Evolutionary conservation across 1,139 yeast species (phyloP).

Genomic region (Wickerhamomyces sp.): DNA sequence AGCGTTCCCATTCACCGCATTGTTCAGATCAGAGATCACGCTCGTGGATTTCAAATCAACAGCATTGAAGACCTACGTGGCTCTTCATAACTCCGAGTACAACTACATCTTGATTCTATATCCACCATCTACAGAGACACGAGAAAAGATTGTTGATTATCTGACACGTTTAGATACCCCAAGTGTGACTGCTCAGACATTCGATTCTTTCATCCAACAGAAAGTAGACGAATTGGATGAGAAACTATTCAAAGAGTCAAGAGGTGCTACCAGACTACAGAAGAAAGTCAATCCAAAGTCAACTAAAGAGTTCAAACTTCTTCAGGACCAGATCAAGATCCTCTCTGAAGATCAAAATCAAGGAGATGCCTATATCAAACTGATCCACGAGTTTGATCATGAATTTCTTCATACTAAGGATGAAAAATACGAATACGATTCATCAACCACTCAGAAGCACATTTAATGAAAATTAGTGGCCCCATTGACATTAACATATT

Average conservation of each 20-base stretch:
- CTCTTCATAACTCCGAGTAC: constrained; percentile 18
- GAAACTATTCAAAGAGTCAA: constrained; percentile 16
- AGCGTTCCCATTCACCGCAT: constrained; percentile 18
- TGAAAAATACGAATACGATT: constrained; percentile 12
- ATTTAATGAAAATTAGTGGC: constrained; percentile 1
- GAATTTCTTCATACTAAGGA: constrained; percentile 18
- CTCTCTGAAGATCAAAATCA: constrained; percentile 16
- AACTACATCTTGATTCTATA: constrained; percentile 19
- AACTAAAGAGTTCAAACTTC: constrained; percentile 10
- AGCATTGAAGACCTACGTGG: constrained; percentile 6
- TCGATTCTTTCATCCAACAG: constrained; percentile 7
- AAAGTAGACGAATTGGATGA: constrained; percentile 18
- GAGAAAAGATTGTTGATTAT: constrained; percentile 4
- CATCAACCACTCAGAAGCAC: constrained; percentile 16
- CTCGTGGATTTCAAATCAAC: constrained; percentile 9
- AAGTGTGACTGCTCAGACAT: constrained; percentile 3
- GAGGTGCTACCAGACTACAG: constrained; percentile 17
- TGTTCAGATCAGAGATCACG: constrained; percentile 14
- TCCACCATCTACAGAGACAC: constrained; percentile 7
- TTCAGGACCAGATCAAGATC: constrained; percentile 16
- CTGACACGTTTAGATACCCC: constrained; percentile 6
- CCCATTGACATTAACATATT: too few species aligned
- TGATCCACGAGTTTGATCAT: constrained; percentile 18
- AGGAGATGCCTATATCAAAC: constrained; percentile 8
- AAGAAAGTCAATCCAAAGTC: constrained; percentile 17